These are phyloP conservation scores for Aspergillus chevalieri DNA, from an alignment of 2,329 filamentous ascomycete species.

Conservation along the genomic window DNA sequence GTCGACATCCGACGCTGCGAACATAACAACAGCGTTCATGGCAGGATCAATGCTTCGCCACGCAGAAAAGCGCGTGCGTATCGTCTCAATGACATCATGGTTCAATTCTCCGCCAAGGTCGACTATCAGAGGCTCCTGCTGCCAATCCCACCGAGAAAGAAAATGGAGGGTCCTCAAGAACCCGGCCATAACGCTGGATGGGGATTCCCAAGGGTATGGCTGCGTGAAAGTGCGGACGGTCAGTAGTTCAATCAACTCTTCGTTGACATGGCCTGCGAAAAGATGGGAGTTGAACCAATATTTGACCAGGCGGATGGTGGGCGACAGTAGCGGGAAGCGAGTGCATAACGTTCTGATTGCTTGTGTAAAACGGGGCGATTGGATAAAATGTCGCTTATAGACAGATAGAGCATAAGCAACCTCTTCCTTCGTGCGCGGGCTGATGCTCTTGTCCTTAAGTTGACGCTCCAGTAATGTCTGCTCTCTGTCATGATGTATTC, in stretches of 20 bases:
- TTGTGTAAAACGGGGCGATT: conserved; percentile 72
- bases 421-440: conserved; percentile 61
- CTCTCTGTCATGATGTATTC: conserved; percentile 85
- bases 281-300: conserved; percentile 84
- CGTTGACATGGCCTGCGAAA: conserved; percentile 65
- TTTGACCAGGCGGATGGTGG: conserved; percentile 78
- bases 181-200: conserved; percentile 69
- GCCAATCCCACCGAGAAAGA: conserved; percentile 88
- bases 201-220: conserved; percentile 71
- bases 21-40: conserved; percentile 76
- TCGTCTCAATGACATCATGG: conserved; percentile 53
- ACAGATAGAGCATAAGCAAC: conserved; percentile 62
- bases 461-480: conserved; percentile 72
- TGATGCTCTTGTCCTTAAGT: conserved; percentile 65
- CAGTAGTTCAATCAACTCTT: conserved; percentile 80
- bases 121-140: conserved; percentile 70
- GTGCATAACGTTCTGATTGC: conserved; percentile 74
- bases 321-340: conserved; percentile 70
- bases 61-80: conserved; percentile 67
- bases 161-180: conserved; percentile 76
- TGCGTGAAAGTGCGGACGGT: conserved; percentile 71
- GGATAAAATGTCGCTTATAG: conserved; percentile 66
- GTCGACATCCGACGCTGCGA: conserved; percentile 76
- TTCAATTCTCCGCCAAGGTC: conserved; percentile 63
- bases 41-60: conserved; percentile 84